phyloP scores from a whole-genome alignment of 2,329 filamentous ascomycete species.

The Arthrobotrys sphaeroides region DNA sequence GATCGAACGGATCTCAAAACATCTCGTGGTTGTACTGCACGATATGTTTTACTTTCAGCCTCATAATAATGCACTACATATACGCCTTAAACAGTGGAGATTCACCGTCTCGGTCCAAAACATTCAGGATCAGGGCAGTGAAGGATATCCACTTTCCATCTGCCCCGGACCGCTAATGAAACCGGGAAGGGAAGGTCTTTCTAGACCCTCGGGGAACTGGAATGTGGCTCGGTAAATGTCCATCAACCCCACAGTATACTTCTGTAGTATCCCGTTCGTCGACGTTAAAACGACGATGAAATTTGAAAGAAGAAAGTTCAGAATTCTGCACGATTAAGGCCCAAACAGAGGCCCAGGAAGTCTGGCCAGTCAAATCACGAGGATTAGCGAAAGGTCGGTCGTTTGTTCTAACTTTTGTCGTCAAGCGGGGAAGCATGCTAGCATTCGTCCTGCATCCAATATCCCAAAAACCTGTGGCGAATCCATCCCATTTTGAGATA shows the following conservation, averaged over 20 bases:
- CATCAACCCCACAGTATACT: background rate
- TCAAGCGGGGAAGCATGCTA: background rate
- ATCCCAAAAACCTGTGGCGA: background rate
- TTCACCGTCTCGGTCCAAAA: constrained; percentile 9
- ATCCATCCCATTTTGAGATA: constrained; percentile 18
- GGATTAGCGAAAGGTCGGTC: constrained; percentile 18
- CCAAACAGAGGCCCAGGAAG: background rate
- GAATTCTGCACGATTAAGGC: background rate
- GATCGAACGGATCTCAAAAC: background rate
- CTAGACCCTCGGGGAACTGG: background rate
- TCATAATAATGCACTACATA: constrained; percentile 12
- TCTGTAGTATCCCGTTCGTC: background rate
- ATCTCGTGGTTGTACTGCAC: background rate
- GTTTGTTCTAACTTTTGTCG: background rate
- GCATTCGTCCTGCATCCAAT: constrained; percentile 1
- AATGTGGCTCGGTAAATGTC: background rate
- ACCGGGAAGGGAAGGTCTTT: background rate
- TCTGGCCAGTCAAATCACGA: constrained; percentile 12
- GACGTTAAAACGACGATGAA: background rate
- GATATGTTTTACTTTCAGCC: constrained; percentile 9
- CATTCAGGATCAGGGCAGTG: background rate
- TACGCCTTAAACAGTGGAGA: constrained; percentile 12
- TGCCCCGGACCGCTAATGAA: constrained; percentile 5
- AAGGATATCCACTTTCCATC: constrained; percentile 34
- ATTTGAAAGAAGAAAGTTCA: background rate